These are phyloP conservation scores for Arabidopsis arenosa DNA, from an alignment of 345 rosid genomes.

Conservation along the genomic window DNA sequence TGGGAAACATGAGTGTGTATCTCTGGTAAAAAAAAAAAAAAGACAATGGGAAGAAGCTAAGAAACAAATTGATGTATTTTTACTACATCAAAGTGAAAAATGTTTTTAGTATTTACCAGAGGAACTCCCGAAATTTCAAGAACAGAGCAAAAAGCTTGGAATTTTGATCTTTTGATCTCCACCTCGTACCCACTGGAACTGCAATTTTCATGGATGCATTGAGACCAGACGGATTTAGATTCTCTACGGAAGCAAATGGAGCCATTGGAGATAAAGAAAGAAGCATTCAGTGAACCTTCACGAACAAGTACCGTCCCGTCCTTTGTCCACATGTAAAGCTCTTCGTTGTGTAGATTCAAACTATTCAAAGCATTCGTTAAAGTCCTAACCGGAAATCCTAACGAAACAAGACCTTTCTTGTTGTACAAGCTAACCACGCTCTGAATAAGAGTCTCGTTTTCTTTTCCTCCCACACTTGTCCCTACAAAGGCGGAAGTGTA, in stretches of 20 bases:
- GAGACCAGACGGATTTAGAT: background rate
- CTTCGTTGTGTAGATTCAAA: slow-evolving; percentile 29
- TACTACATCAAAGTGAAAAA: background rate
- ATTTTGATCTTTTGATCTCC: slow-evolving; percentile 27
- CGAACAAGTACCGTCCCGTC: slow-evolving; percentile 17
- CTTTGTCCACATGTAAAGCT: slow-evolving; percentile 39
- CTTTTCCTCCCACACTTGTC: slow-evolving; percentile 23
- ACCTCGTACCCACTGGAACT: slow-evolving; percentile 19
- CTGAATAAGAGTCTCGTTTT: slow-evolving; percentile 25
- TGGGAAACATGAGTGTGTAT: slow-evolving; percentile 56
- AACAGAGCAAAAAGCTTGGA: slow-evolving; percentile 37
- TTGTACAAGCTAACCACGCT: slow-evolving; percentile 22
- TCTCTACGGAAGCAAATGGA: slow-evolving; percentile 31
- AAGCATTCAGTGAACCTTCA: slow-evolving; percentile 26
- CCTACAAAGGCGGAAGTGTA: slow-evolving; percentile 26
- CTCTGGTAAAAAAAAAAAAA: slow-evolving; percentile 45
- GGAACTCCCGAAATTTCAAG: slow-evolving; percentile 40
- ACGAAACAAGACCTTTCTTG: slow-evolving; percentile 39
- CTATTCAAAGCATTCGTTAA: slow-evolving; percentile 18
- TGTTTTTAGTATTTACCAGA: slow-evolving; percentile 37
- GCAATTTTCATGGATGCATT: slow-evolving; percentile 27
- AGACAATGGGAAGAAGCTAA: slow-evolving; percentile 4
- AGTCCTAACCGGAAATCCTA: slow-evolving; percentile 36
- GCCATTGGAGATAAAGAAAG: slow-evolving; percentile 32
- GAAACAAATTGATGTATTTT: background rate